Evolutionary conservation across 768 basidiomycete genomes (phyloP).

Genomic region (Pisolithus albus): DNA sequence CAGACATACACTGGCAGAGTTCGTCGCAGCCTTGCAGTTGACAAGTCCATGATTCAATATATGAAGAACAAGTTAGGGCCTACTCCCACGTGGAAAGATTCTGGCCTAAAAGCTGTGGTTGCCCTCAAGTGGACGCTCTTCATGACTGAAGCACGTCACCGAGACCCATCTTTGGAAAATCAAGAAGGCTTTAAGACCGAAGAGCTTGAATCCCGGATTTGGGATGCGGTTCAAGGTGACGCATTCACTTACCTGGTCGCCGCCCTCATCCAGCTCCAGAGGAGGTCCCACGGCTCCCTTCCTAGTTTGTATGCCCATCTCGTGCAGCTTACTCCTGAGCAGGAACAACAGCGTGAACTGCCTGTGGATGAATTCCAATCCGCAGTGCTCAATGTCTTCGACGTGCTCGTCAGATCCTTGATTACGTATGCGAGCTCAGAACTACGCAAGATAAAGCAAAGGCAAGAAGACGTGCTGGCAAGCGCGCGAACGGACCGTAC

Average conservation of each 20-base stretch:
- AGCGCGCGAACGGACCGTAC: conserved; percentile 59
- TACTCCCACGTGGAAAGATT: conserved; percentile 57
- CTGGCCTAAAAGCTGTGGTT: conserved; percentile 62
- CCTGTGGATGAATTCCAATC: conserved; percentile 40
- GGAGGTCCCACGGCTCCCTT: conserved; percentile 25
- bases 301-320: conserved; percentile 33
- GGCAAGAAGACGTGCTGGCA: conserved; percentile 81
- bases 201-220: conserved; percentile 73
- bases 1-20: conserved; percentile 35
- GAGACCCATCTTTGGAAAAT: conserved; percentile 58
- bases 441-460: conserved; percentile 78
- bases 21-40: conserved; percentile 44
- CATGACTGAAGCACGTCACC: conserved; percentile 67
- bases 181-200: conserved; percentile 65
- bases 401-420: conserved; percentile 62
- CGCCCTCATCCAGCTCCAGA: conserved; percentile 52
- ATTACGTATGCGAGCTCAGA: conserved; percentile 76
- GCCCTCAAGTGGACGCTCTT: conserved; percentile 88
- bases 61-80: conserved; percentile 55
- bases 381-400: conserved; percentile 59
- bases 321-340: conserved; percentile 32
- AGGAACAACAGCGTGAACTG: conserved; percentile 30
- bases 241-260: conserved; percentile 66
- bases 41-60: conserved; percentile 40
- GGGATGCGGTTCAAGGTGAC: conserved; percentile 78